Evolutionary conservation across 2,329 filamentous ascomycete species (phyloP).

Genomic region (Aspergillus melleus): DNA sequence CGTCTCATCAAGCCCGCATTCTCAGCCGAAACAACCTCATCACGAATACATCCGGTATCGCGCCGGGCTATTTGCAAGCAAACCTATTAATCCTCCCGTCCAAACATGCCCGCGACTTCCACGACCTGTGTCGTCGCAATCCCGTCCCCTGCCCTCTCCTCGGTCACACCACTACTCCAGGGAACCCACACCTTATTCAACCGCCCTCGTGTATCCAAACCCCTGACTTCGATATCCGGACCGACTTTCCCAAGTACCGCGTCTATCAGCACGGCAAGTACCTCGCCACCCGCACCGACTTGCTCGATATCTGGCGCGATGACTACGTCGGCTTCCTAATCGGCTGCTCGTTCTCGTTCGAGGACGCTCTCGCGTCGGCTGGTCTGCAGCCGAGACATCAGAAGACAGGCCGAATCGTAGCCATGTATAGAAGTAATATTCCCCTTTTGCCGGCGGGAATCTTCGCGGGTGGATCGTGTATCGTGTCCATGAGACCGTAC

Average conservation of each 20-base stretch:
- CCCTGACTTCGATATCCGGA: constrained; percentile 55
- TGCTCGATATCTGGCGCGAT: constrained; percentile 55
- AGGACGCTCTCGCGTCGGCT: constrained; percentile 54
- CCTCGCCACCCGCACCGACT: constrained; percentile 40
- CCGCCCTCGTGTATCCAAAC: constrained; percentile 25
- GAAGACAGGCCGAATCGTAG: constrained; percentile 51
- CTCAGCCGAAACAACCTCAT: constrained; percentile 45
- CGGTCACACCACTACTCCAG: constrained; percentile 46
- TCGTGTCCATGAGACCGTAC: constrained; percentile 67
- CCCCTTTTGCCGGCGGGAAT: constrained; percentile 59
- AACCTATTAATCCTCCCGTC: constrained; percentile 63
- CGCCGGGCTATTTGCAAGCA: constrained; percentile 59
- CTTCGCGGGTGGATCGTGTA: constrained; percentile 56
- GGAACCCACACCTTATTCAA: constrained; percentile 30
- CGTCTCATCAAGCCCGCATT: constrained; percentile 40
- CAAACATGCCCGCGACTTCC: constrained; percentile 59
- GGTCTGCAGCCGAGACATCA: constrained; percentile 56
- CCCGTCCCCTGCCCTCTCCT: constrained; percentile 64
- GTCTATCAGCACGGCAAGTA: constrained; percentile 56
- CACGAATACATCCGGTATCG: constrained; percentile 55
- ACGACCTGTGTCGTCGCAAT: constrained; percentile 59
- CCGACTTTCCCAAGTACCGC: constrained; percentile 59
- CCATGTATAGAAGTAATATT: constrained; percentile 63
- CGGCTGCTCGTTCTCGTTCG: constrained; percentile 66
- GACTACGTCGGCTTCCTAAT: constrained; percentile 64